Conservation (phyloP, 2,329 filamentous ascomycete genomes). For the Chaetoscypha palmicola region DNA sequence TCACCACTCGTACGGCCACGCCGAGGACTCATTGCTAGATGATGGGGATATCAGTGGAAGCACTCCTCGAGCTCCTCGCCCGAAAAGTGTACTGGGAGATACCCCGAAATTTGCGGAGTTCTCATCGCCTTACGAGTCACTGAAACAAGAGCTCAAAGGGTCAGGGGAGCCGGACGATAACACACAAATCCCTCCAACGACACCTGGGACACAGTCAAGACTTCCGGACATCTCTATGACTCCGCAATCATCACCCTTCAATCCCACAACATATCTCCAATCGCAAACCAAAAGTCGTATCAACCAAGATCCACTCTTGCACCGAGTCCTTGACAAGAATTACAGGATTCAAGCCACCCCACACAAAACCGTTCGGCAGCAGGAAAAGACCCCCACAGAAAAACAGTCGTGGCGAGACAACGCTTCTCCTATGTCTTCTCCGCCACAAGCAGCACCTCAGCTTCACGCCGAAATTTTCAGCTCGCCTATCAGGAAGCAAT, state of each 20-base stretch:
- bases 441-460: slow-evolving; percentile 73
- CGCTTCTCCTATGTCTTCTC: slow-evolving; percentile 51
- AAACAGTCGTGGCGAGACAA: slow-evolving; percentile 30
- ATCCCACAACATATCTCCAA: slow-evolving; percentile 40
- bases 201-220: slow-evolving; percentile 35
- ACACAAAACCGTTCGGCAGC: slow-evolving; percentile 46
- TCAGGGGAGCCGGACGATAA: slow-evolving; percentile 35
- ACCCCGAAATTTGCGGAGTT: slow-evolving; percentile 55
- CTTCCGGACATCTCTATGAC: slow-evolving; percentile 58
- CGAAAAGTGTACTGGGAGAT: slow-evolving; percentile 38
- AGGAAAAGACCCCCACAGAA: slow-evolving; percentile 28
- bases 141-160: slow-evolving; percentile 57
- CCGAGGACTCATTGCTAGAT: slow-evolving; percentile 62
- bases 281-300: slow-evolving; percentile 27
- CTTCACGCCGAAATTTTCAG: slow-evolving; percentile 81
- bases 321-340: slow-evolving; percentile 90
- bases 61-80: slow-evolving; percentile 55
- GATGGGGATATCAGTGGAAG: slow-evolving; percentile 57
- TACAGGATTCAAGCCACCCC: slow-evolving; percentile 93
- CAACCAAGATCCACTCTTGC: slow-evolving; percentile 70
- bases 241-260: slow-evolving; percentile 50
- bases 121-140: slow-evolving; percentile 68
- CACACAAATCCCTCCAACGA: slow-evolving; percentile 32
- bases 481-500: slow-evolving; percentile 52
- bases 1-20: slow-evolving; percentile 26